Conservation (phyloP, 2,329 filamentous ascomycete genomes). For the Penicillium brasilianum region DNA sequence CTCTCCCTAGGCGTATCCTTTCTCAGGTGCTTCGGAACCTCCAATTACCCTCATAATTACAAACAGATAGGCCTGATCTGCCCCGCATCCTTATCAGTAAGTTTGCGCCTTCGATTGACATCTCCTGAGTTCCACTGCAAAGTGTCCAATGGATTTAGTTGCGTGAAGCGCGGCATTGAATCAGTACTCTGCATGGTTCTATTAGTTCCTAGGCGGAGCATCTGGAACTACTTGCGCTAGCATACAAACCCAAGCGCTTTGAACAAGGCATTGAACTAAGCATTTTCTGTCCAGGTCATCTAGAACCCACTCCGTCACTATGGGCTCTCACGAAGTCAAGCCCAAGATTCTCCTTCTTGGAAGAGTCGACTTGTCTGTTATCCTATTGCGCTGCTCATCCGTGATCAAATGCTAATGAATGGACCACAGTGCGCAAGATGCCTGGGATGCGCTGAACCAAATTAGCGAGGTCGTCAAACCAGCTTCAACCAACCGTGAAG, state of each 20-base stretch:
- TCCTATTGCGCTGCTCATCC: neutral
- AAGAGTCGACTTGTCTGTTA: slow-evolving; percentile 65
- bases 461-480: slow-evolving; percentile 70
- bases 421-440: slow-evolving; percentile 58
- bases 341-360: slow-evolving; percentile 69
- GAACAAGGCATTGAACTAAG: neutral
- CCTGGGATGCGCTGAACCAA: slow-evolving; percentile 66
- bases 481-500: slow-evolving; percentile 63
- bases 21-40: neutral
- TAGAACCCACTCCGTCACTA: slow-evolving; percentile 15
- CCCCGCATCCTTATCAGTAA: slow-evolving; percentile 20
- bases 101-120: slow-evolving; percentile 14
- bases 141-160: neutral
- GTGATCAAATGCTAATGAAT: slow-evolving; percentile 7
- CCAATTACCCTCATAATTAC: neutral
- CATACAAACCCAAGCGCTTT: neutral
- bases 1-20: neutral
- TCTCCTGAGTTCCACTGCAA: neutral
- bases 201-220: neutral
- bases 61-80: slow-evolving; percentile 2
- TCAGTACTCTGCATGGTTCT: neutral
- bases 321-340: slow-evolving; percentile 42
- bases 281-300: neutral
- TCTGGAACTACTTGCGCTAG: neutral
- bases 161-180: neutral